phyloP scores from a whole-genome alignment of 352 stramenopile genomes.

The Hyaloperonospora arabidopsidis region DNA sequence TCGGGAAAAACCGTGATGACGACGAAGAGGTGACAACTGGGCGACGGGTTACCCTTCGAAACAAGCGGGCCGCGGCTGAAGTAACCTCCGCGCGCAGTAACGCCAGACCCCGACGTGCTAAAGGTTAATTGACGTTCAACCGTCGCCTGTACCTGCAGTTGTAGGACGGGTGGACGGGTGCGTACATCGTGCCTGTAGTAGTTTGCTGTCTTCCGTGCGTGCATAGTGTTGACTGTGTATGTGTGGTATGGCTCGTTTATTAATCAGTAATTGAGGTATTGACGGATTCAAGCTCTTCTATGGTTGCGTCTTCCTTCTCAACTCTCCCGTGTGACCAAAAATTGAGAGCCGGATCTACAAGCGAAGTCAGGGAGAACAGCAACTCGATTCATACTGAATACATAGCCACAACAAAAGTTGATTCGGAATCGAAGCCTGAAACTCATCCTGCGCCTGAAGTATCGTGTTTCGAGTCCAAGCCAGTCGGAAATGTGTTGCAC shows the following conservation, averaged over 20 bases:
- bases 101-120: slow-evolving; percentile 43
- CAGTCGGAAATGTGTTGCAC: not conserved
- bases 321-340: slow-evolving; percentile 14
- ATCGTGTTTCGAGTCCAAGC: not conserved
- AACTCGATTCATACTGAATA: slow-evolving; percentile 6
- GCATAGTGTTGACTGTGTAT: slow-evolving; percentile 45
- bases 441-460: not conserved
- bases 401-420: slow-evolving; percentile 6
- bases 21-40: slow-evolving; percentile 14
- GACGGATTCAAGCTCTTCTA: slow-evolving; percentile 34
- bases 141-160: slow-evolving; percentile 22
- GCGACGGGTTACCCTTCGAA: slow-evolving; percentile 24
- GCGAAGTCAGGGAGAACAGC: slow-evolving; percentile 13
- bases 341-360: slow-evolving; percentile 19
- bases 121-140: slow-evolving; percentile 52
- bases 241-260: slow-evolving; percentile 33
- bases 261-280: slow-evolving; percentile 60
- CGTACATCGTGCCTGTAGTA: slow-evolving; percentile 30
- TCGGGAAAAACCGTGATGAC: slow-evolving; percentile 25
- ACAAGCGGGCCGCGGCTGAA: slow-evolving; percentile 24
- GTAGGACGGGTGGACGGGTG: slow-evolving; percentile 30
- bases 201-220: slow-evolving; percentile 31
- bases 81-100: slow-evolving; percentile 17
- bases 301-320: slow-evolving; percentile 32
- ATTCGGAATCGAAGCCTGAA: slow-evolving; percentile 5